phyloP scores from a whole-genome alignment of 2,329 filamentous ascomycete genomes.

The Clarireedia hainanense region DNA sequence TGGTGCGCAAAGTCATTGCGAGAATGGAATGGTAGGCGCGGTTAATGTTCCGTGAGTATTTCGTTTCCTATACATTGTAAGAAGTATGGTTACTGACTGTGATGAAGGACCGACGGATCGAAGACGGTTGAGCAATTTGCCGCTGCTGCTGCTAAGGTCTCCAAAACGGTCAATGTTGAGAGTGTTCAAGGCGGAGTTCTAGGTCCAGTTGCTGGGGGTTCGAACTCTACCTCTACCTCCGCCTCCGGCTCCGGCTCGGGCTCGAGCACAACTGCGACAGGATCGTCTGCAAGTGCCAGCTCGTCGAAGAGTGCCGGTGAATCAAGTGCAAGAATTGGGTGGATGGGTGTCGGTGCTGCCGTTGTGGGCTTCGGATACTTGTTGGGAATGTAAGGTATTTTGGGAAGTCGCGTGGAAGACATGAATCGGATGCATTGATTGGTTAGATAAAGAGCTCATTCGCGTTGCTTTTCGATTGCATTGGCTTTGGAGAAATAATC shows the following conservation, averaged over 20 bases:
- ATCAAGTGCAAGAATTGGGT: constrained; percentile 8
- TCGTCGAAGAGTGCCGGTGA: constrained; percentile 10
- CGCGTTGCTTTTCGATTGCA: too few relatives aligned
- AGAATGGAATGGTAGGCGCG: constrained; percentile 36
- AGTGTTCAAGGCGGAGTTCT: constrained; percentile 18
- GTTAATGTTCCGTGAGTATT: constrained; percentile 32
- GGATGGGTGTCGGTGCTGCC: constrained; percentile 10
- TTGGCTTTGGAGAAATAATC: too few relatives aligned
- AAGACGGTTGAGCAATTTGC: constrained; percentile 15
- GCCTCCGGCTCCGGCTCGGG: constrained; percentile 4
- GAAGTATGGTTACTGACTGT: background rate
- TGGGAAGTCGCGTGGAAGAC: too few relatives aligned
- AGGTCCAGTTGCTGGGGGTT: constrained; percentile 1
- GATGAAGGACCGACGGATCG: constrained; percentile 10
- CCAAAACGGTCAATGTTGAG: constrained; percentile 6
- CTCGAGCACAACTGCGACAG: background rate
- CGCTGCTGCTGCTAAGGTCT: constrained; percentile 11
- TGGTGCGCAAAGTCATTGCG: constrained; percentile 32
- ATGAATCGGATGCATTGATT: too few relatives aligned
- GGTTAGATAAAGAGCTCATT: too few relatives aligned
- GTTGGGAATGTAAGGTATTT: background rate
- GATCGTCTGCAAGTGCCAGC: too few relatives aligned
- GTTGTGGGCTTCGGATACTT: background rate
- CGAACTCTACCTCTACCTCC: constrained; percentile 4
- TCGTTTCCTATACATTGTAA: constrained; percentile 11